phyloP scores from a whole-genome alignment of 2,329 filamentous ascomycete species.

The Pezicula neosporulosa region DNA sequence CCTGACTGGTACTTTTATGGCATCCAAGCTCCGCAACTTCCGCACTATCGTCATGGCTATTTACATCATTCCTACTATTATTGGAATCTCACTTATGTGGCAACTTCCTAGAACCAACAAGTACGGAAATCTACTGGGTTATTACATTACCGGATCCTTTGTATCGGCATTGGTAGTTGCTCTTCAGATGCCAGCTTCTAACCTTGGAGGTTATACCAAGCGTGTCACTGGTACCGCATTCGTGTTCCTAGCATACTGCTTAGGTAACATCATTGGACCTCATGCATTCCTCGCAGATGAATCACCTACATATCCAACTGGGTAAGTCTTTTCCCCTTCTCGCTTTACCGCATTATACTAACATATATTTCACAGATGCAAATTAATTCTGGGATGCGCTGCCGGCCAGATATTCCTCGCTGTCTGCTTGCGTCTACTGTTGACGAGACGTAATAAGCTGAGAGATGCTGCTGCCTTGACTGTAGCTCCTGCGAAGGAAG shows the following conservation, averaged over 20 bases:
- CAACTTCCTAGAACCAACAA: slow-evolving; percentile 22
- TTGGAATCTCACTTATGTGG: slow-evolving; percentile 26
- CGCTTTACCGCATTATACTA: no score
- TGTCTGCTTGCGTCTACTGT: slow-evolving; percentile 30
- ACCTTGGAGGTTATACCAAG: slow-evolving; percentile 40
- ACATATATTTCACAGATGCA: slow-evolving; percentile 28
- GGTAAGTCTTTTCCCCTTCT: slow-evolving; percentile 15
- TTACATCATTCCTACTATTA: slow-evolving; percentile 27
- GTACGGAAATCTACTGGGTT: slow-evolving; percentile 27
- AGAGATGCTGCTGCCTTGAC: slow-evolving; percentile 28
- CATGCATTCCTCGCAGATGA: slow-evolving; percentile 56
- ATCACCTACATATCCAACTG: slow-evolving; percentile 45
- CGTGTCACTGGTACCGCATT: slow-evolving; percentile 41
- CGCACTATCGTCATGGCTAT: slow-evolving; percentile 36
- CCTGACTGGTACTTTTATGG: slow-evolving; percentile 47
- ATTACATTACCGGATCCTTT: slow-evolving; percentile 36
- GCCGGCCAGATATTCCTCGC: slow-evolving; percentile 36
- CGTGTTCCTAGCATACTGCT: slow-evolving; percentile 24
- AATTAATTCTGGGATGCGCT: slow-evolving; percentile 44
- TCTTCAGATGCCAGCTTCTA: slow-evolving; percentile 45
- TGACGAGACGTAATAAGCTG: slow-evolving; percentile 35
- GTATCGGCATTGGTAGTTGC: slow-evolving; percentile 50
- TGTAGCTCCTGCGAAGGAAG: slow-evolving; percentile 4
- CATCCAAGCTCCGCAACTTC: slow-evolving; percentile 45
- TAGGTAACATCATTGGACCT: slow-evolving; percentile 33